Base-by-base conservation (phyloP, 345 rosid species). In the Heritiera littoralis region DNA sequence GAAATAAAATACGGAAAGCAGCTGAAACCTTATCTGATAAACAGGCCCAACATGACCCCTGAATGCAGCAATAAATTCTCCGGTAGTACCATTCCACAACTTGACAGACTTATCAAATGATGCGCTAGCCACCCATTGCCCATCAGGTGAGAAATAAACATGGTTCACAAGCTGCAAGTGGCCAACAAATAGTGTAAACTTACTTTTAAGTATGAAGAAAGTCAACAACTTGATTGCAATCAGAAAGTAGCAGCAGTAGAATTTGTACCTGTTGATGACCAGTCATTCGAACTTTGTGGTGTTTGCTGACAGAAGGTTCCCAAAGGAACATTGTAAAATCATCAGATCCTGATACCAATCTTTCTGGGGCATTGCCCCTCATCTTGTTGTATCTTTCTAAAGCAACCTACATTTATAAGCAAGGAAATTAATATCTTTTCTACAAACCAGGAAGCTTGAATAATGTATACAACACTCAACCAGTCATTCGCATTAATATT, bases 101-200 rank as follows among this genome's bases (percentile, higher is more conserved):
- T 90, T 94, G 66, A 96, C 97, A 15, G 98, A 94, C 84, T 86
- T 90, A 83, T 96, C 99, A 69, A 96, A 96, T 7, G 99, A 96
- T 9, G 99, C 99, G 83, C 99, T 94, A 6, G 98, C 98, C 55
- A 96, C 79, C 99, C 98, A 96, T 81, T 89, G 93, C 75, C 98
- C 97, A 84, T 96, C 95, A 66, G 97, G 99, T 81, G 99, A 96
- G 86, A 96, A 94, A 87, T 92, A 97, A 6, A 92, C 98, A 83
- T 95, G 98, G 83, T 95, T 95, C 69, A 93, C 97, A 75, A 92
- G 97, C 98, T 95, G 93, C 78, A 79, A 81, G 32, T 64, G 77
- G 45, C 46, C 30, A 64, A 61, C 58, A 8, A 69, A 64, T 45
- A 17, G 69, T 28, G 55, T 5, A 3, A 92, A 98, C 80, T 96